phyloP scores from a whole-genome alignment of 2,329 filamentous ascomycete species.

The Epichloe scottii region DNA sequence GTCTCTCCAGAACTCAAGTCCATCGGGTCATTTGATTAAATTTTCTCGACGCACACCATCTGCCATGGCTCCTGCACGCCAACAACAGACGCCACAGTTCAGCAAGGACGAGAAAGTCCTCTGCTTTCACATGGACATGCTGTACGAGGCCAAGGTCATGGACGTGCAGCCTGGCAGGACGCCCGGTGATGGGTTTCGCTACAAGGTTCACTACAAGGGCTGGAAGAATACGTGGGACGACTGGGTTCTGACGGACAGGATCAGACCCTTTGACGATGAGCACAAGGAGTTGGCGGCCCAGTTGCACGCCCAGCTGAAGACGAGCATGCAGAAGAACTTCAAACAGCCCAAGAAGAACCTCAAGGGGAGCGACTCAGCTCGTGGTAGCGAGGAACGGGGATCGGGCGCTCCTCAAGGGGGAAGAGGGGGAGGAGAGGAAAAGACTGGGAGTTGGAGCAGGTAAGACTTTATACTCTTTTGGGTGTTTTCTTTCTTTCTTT shows the following conservation, averaged over 20 bases:
- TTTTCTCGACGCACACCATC: neutral
- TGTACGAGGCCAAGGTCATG: slow-evolving; percentile 94
- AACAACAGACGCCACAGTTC: slow-evolving; percentile 34
- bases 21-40: neutral
- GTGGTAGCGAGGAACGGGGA: slow-evolving; percentile 68
- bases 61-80: slow-evolving; percentile 30
- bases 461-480: slow-evolving; percentile 27
- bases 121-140: slow-evolving; percentile 92
- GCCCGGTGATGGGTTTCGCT: slow-evolving; percentile 60
- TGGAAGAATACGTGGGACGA: slow-evolving; percentile 99
- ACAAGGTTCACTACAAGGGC: slow-evolving; percentile 95
- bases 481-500: slow-evolving; percentile 6
- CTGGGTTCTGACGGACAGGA: slow-evolving; percentile 88
- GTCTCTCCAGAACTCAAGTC: neutral
- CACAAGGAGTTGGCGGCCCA: slow-evolving; percentile 79
- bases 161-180: slow-evolving; percentile 62
- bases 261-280: slow-evolving; percentile 89
- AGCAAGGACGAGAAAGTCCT: slow-evolving; percentile 84
- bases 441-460: slow-evolving; percentile 74
- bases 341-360: slow-evolving; percentile 41
- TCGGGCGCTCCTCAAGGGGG: slow-evolving; percentile 46
- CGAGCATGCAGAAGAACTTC: slow-evolving; percentile 37
- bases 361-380: slow-evolving; percentile 34
- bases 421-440: slow-evolving; percentile 62
- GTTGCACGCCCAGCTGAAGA: slow-evolving; percentile 56